A percentile compares a stretch with the other conserved stretches of the same genome.
phyloP scores from a whole-genome alignment of 1,139 yeast genomes.

The Debaryomyces robertsiae region DNA sequence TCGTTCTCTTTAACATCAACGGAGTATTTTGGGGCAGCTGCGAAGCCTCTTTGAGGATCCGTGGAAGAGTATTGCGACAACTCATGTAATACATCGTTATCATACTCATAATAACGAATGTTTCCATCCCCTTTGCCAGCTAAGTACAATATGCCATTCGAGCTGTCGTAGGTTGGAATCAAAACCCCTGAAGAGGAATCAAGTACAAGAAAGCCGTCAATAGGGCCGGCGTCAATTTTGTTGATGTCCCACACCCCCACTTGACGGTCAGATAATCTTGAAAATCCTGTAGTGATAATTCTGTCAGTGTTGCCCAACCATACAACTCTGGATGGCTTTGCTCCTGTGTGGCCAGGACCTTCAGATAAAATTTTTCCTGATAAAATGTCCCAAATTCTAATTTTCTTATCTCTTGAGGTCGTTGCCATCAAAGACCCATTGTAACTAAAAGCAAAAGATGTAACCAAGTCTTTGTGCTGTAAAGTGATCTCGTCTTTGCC shows the following conservation, averaged over 20 bases:
- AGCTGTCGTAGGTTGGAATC: constrained; percentile 86
- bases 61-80: constrained; percentile 84
- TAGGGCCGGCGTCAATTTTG: constrained; percentile 75
- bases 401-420: constrained; percentile 86
- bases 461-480: constrained; percentile 85
- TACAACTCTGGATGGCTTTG: constrained; percentile 81
- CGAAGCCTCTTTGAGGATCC: constrained; percentile 96
- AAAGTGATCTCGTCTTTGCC: constrained; percentile 74
- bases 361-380: constrained; percentile 72
- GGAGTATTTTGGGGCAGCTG: constrained; percentile 79
- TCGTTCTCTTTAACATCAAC: constrained; percentile 85
- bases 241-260: constrained; percentile 89
- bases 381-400: constrained; percentile 90
- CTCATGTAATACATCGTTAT: constrained; percentile 76
- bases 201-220: constrained; percentile 81
- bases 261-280: constrained; percentile 91
- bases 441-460: constrained; percentile 87
- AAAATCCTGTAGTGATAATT: constrained; percentile 93
- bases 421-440: constrained; percentile 87
- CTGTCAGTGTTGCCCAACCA: constrained; percentile 91
- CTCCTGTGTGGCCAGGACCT: constrained; percentile 91
- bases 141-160: constrained; percentile 76
- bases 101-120: constrained; percentile 87
- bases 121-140: constrained; percentile 99
- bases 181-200: constrained; percentile 93